Conservation (phyloP, 2,329 filamentous ascomycete genomes). For the Alternaria gansuensis region DNA sequence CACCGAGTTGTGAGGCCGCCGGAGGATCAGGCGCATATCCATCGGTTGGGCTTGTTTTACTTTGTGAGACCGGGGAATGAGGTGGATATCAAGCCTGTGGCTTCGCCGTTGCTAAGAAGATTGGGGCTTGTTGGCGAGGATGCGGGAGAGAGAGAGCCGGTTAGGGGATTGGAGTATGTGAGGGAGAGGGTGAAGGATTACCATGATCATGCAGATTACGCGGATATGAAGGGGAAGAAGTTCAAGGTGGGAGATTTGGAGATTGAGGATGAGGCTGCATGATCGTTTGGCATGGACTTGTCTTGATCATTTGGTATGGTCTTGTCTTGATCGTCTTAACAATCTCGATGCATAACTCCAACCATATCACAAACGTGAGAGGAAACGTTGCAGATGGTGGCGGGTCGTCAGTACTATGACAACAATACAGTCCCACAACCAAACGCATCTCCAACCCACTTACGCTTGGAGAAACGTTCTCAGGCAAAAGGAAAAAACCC, state of each 20-base stretch:
- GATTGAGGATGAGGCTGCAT: conserved; percentile 53
- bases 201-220: conserved; percentile 53
- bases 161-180: conserved; percentile 55
- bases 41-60: conserved; percentile 54
- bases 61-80: conserved; percentile 54
- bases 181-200: conserved; percentile 55
- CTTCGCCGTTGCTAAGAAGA: conserved; percentile 48
- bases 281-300: too few species aligned
- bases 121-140: conserved; percentile 37
- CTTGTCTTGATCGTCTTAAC: too few species aligned
- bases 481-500: too few species aligned
- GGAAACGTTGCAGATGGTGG: too few species aligned
- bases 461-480: too few species aligned
- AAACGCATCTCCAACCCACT: too few species aligned
- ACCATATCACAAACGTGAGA: too few species aligned
- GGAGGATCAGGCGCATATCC: conserved; percentile 49
- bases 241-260: conserved; percentile 55
- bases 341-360: too few species aligned
- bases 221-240: conserved; percentile 52
- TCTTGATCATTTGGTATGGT: too few species aligned
- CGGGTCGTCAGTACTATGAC: too few species aligned
- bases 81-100: conserved; percentile 50
- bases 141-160: conserved; percentile 36
- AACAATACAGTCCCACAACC: too few species aligned
- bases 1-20: conserved; percentile 62